Evolutionary conservation across 768 basidiomycete genomes (phyloP), one percentile per base, ranked within the genome.

Genomic region (Lepiota subincarnata): DNA sequence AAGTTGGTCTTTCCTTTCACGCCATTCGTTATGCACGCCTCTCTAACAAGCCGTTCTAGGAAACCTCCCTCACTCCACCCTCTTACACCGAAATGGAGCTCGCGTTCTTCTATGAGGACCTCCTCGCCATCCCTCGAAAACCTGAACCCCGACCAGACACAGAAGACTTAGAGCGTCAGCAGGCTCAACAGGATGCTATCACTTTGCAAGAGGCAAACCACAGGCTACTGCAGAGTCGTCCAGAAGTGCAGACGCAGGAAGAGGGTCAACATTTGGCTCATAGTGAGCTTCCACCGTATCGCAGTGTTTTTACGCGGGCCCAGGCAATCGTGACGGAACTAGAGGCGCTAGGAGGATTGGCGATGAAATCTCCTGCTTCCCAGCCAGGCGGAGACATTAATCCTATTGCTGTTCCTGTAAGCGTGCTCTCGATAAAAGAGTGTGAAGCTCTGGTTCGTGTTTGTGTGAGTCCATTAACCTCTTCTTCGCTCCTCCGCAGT

Each of bases 401-500:
- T 13, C 47, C 12, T 11, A 22, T 54, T 11, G 46, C 51, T 20
- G 58, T 82, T 16, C 75, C 79, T 14, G 60, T 81, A 2, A 70
- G 73, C 13, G 50, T 84, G 8, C 62, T 87, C 16, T 76, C 83
- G 0, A 43, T 67, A 14, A 56, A 66, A 8, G 85, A 89, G 62
- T 83, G 79, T 68, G 68, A 76, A 39, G 77, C 80, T 1, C 66
- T 87, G 4, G 67, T 87, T 2, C 72, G 82, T 13, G 60, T 73
- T 44, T 76, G 71, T 39, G 81, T 84, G 60, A 56, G 80, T 69
- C 18, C 16, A 53, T 26, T 42, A 31, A 8, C 16, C 41, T 12
- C n/a, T 52, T 37, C 4, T 10, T 41, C 18, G 6, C 45, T 38
- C 36, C 31, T 39, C 50, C 19, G 53, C 39, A 37, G 13, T 44